A percentile compares a stretch with the other conserved stretches of the same genome.
Conservation (phyloP, 2,329 filamentous ascomycete genomes). For the Fusarium newnesense region DNA sequence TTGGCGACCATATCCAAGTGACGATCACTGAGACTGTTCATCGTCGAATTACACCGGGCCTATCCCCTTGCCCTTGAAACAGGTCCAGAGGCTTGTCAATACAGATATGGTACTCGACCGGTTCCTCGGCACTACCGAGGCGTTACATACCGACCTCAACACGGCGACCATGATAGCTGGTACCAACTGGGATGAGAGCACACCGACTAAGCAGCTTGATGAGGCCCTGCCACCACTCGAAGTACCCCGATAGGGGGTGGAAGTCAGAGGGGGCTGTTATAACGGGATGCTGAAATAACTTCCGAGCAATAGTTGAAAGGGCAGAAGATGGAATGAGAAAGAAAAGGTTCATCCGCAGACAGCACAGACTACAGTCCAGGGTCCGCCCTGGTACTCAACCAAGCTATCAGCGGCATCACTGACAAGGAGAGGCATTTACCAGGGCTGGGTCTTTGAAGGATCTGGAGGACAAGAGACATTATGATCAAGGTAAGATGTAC, state of each 20-base stretch:
- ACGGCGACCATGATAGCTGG: not conserved
- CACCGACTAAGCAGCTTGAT: not conserved
- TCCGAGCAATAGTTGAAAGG: not conserved
- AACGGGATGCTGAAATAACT: not conserved
- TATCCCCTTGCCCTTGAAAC: not conserved
- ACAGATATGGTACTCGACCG: not conserved
- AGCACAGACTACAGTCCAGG: fast-evolving
- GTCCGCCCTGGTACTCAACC: fast-evolving
- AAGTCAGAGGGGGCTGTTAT: not conserved
- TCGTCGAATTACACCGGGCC: not conserved
- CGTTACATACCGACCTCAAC: not conserved
- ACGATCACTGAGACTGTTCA: not conserved
- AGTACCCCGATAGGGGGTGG: not conserved
- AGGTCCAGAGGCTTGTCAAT: fast-evolving
- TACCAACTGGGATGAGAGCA: not conserved
- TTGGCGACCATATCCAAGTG: not conserved
- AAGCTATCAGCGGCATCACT: not conserved
- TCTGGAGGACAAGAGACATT: not conserved
- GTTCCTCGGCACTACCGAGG: not conserved
- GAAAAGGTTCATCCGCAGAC: fast-evolving
- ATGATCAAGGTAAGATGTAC: not conserved
- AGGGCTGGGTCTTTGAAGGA: too few species aligned
- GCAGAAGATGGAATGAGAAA: fast-evolving
- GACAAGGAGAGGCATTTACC: not conserved
- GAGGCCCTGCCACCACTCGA: not conserved